Percentiles rank a stretch among this genome's conserved stretches.
These are phyloP conservation scores for Diplodia sapinea DNA, from an alignment of 2,329 filamentous ascomycete species.

Conservation along the genomic window DNA sequence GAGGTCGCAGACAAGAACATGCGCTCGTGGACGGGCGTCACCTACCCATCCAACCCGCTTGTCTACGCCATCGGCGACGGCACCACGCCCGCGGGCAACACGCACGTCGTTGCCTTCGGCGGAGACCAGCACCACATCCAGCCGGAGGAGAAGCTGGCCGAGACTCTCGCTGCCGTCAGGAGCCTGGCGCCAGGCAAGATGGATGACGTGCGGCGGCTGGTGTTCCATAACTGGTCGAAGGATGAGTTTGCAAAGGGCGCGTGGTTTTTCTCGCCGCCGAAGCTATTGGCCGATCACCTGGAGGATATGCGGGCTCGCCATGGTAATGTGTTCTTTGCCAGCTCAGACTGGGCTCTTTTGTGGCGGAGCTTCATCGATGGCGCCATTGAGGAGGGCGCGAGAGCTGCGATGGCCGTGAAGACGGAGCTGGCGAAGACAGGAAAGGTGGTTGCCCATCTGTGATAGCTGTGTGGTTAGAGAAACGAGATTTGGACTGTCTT, in stretches of 20 bases:
- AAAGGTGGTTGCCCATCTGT: background rate
- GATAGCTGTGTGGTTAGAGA: too few relatives aligned
- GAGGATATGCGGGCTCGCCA: conserved; percentile 51
- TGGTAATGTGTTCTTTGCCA: conserved; percentile 55
- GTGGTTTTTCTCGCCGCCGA: conserved; percentile 51
- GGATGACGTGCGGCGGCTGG: conserved; percentile 29
- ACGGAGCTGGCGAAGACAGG: conserved; percentile 20
- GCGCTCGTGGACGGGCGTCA: conserved; percentile 53
- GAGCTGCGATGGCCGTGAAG: conserved; percentile 43
- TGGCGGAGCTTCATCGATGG: conserved; percentile 60
- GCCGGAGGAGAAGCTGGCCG: conserved; percentile 50
- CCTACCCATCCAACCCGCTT: conserved; percentile 52
- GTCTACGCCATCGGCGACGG: conserved; percentile 55
- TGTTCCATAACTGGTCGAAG: conserved; percentile 58
- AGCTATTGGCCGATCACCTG: conserved; percentile 48
- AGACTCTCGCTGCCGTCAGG: conserved; percentile 42
- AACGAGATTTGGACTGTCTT: too few relatives aligned
- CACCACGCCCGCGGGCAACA: conserved; percentile 47
- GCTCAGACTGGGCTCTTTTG: conserved; percentile 57
- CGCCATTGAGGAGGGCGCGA: conserved; percentile 55
- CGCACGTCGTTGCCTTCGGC: conserved; percentile 57
- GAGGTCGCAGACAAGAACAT: conserved; percentile 52
- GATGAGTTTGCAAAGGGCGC: conserved; percentile 57
- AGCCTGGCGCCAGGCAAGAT: conserved; percentile 40
- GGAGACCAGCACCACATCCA: conserved; percentile 52